Percentiles rank a stretch among this genome's conserved stretches.
phyloP scores from a whole-genome alignment of 1,284 basidiomycete species.

The Ganoderma meredithae region DNA sequence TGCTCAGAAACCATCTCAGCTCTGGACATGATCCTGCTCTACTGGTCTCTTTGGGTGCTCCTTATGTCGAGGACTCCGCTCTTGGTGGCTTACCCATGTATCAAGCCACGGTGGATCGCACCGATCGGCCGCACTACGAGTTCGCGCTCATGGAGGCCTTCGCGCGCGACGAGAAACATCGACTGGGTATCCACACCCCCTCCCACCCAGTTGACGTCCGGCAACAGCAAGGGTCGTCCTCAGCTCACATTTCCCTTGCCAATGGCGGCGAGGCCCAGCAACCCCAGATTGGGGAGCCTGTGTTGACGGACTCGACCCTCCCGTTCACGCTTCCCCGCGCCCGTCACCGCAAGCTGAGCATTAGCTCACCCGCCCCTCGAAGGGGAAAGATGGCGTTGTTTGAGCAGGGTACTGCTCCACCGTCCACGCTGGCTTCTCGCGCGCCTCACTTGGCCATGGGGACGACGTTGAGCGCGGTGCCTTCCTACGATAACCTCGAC shows the following conservation, averaged over 20 bases:
- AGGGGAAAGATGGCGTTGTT: constrained; percentile 92
- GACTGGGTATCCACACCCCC: constrained; percentile 58
- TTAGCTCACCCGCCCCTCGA: constrained; percentile 71
- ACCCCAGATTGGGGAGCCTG: constrained; percentile 21
- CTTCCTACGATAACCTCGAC: constrained; percentile 43
- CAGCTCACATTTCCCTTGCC: constrained; percentile 24
- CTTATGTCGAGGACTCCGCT: constrained; percentile 39
- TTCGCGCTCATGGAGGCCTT: constrained; percentile 86
- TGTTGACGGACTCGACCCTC: constrained; percentile 23
- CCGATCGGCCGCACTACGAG: constrained; percentile 62
- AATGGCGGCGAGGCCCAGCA: constrained; percentile 21
- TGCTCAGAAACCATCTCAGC: constrained; percentile 48
- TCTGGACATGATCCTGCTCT: constrained; percentile 57
- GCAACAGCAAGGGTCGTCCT: constrained; percentile 29
- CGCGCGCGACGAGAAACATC: constrained; percentile 73
- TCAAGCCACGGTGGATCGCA: constrained; percentile 54
- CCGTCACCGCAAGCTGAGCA: constrained; percentile 85
- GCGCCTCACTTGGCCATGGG: constrained; percentile 38
- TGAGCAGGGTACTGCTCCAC: constrained; percentile 65
- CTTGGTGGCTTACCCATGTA: constrained; percentile 67
- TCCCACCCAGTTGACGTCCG: constrained; percentile 30
- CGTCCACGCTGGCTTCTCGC: constrained; percentile 50
- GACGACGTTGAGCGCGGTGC: constrained; percentile 43
- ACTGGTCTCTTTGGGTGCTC: constrained; percentile 45
- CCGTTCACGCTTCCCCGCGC: constrained; percentile 47